Evolutionary conservation across 306 rosid species (phyloP).

Genomic region (Dicorynia guianensis): DNA sequence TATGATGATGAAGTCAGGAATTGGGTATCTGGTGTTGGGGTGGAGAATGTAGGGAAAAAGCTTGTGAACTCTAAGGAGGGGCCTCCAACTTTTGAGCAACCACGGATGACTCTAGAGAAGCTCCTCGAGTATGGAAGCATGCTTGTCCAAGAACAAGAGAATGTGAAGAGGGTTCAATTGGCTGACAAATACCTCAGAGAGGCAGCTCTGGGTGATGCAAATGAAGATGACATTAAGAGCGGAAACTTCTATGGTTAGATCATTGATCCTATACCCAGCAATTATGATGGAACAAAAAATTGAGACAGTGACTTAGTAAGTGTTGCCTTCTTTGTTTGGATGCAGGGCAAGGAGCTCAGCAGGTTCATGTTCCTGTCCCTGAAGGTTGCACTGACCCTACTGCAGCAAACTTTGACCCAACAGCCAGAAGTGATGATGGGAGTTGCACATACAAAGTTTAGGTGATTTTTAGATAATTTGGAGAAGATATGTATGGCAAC

Average conservation of each 20-base stretch:
- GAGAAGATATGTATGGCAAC: slow-evolving; percentile 5
- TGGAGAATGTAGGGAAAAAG: slow-evolving; percentile 60
- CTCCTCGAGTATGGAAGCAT: slow-evolving; percentile 71
- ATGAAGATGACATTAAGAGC: slow-evolving; percentile 59
- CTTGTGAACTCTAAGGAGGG: slow-evolving; percentile 83
- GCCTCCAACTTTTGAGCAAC: slow-evolving; percentile 72
- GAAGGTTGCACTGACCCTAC: slow-evolving; percentile 67
- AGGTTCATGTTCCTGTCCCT: slow-evolving; percentile 61
- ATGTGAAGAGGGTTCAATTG: slow-evolving; percentile 82
- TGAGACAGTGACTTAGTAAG: slow-evolving; percentile 33
- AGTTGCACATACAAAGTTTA: slow-evolving; percentile 59
- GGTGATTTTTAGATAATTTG: slow-evolving; percentile 28
- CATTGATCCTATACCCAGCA: slow-evolving; percentile 42
- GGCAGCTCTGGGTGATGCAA: slow-evolving; percentile 81
- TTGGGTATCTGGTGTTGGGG: slow-evolving; percentile 66
- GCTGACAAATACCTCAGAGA: slow-evolving; percentile 70
- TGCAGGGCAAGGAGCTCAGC: slow-evolving; percentile 70
- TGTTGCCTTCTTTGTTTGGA: slow-evolving; percentile 49
- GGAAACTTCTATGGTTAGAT: slow-evolving; percentile 69
- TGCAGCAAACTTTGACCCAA: slow-evolving; percentile 65
- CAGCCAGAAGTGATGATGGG: slow-evolving; percentile 62
- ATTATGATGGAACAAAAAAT: slow-evolving; percentile 9
- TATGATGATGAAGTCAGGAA: slow-evolving; percentile 79
- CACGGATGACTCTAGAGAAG: slow-evolving; percentile 56
- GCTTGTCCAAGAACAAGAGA: slow-evolving; percentile 79